Evolutionary conservation across 768 basidiomycete genomes (phyloP).

Genomic region (Tylopilus vinaceipallidus): DNA sequence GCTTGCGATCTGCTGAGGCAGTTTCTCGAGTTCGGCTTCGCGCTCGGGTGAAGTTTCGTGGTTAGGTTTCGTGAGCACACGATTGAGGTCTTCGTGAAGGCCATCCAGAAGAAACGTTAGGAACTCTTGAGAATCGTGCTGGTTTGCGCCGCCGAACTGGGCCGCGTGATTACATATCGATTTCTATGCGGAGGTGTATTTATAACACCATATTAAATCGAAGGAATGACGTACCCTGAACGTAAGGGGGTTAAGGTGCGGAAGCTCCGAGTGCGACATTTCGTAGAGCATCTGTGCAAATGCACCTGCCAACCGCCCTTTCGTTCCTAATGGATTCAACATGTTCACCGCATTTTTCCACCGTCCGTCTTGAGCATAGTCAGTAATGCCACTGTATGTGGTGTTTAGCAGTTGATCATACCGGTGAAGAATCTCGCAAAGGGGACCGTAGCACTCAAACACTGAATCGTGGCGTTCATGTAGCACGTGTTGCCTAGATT

Average conservation of each 20-base stretch:
- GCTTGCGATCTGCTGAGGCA: constrained; percentile 85
- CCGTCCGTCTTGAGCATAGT: constrained; percentile 54
- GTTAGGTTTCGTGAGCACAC: constrained; percentile 69
- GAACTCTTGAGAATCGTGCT: constrained; percentile 98
- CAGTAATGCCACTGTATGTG: neutral
- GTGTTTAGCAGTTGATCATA: constrained; percentile 29
- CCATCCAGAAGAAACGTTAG: constrained; percentile 91
- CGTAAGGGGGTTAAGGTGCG: constrained; percentile 74
- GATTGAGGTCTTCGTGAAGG: constrained; percentile 85
- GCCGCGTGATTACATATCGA: constrained; percentile 56
- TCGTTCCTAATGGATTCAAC: constrained; percentile 82
- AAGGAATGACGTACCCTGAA: constrained; percentile 70
- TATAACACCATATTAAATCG: neutral
- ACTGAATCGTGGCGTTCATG: constrained; percentile 98
- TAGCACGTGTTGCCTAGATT: constrained; percentile 98
- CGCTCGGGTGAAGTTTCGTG: constrained; percentile 68
- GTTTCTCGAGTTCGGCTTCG: constrained; percentile 84
- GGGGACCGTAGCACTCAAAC: constrained; percentile 90
- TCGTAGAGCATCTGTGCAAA: constrained; percentile 84
- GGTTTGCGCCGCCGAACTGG: constrained; percentile 83
- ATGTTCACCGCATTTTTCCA: constrained; percentile 85
- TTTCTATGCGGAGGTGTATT: constrained; percentile 41
- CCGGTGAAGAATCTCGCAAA: constrained; percentile 92
- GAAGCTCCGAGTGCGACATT: constrained; percentile 85
- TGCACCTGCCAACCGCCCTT: constrained; percentile 75